Evolutionary conservation across 257 asterid genomes (phyloP).

Genomic region (Solanum rostratum): DNA sequence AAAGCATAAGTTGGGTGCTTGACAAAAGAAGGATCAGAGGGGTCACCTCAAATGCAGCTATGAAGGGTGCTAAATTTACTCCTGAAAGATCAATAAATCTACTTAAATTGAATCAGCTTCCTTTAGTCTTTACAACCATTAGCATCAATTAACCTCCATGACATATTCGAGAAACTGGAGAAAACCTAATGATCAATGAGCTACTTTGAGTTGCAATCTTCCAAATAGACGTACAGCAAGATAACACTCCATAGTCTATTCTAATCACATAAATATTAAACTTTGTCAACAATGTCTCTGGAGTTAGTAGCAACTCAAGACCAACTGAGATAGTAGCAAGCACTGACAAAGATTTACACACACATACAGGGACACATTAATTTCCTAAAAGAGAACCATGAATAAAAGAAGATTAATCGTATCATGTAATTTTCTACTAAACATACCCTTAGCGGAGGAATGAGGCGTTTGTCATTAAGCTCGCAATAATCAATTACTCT

Average conservation of each 20-base stretch:
- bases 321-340: background rate
- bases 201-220: background rate
- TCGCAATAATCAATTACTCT: constrained; percentile 85
- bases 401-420: background rate
- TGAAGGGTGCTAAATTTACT: background rate
- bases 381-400: background rate
- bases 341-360: background rate
- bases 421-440: background rate
- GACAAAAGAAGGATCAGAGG: background rate
- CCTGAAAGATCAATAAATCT: background rate
- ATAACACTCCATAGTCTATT: background rate
- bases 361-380: background rate
- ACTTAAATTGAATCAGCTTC: background rate
- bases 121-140: background rate
- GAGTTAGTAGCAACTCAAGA: background rate
- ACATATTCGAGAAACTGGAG: background rate
- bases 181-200: background rate
- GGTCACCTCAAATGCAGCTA: background rate
- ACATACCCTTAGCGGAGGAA: constrained; percentile 62
- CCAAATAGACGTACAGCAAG: background rate
- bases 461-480: constrained; percentile 66
- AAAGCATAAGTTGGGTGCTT: background rate
- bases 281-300: background rate
- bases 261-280: background rate
- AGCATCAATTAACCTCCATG: background rate